Evolutionary conservation across 331 rosid genomes (phyloP), one percentile per base, ranked within the genome.

Genomic region (Pyracantha coccinea): DNA sequence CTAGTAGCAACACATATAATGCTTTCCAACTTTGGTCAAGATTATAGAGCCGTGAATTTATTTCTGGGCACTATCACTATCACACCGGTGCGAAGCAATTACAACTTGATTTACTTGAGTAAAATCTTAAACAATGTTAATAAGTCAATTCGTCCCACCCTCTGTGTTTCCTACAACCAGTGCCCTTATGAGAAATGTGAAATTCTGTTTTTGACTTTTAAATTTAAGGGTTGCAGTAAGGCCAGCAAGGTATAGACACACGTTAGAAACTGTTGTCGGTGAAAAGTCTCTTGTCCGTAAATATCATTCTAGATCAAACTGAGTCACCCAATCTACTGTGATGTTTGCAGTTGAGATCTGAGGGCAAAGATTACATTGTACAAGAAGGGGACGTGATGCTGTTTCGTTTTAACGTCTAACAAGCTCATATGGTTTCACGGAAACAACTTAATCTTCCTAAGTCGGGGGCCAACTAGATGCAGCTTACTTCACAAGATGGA

Each of bases 321-420:
- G 8, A 65, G 3, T 66, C 35, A 23, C 45, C 52, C 33, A 31
- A 31, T 5, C 41, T 66, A 44, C 68, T 66, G 66, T 66, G 68
- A n/a, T 81, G 24, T 83, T 77, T 89, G 88, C 93, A 91, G 98
- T 84, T 91, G 88, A 83, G 94, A 86, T 89, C 96, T 38, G 98
- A 94, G 90, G 97, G 97, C 66, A 94, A 94, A 86, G 98, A 88
- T 13, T 94, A 94, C 78, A 62, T 87, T 81, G 98, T 94, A 55
- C 93, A 75, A 80, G 98, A 91, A 87, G 68, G 96, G 76, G 99
- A 94, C 81, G 96, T 94, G 66, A 91, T 94, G 98, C 80, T 94
- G 83, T 91, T 91, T 70, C 96, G 98, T 27, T 94, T 94, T 88
- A 94, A 94, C 55, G 98, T 91, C 23, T 93, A 80, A 85, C 21